Evolutionary conservation across 2,329 filamentous ascomycete genomes (phyloP), one percentile per base, ranked within the genome.

Genomic region (Tolypocladium ophioglossoides): DNA sequence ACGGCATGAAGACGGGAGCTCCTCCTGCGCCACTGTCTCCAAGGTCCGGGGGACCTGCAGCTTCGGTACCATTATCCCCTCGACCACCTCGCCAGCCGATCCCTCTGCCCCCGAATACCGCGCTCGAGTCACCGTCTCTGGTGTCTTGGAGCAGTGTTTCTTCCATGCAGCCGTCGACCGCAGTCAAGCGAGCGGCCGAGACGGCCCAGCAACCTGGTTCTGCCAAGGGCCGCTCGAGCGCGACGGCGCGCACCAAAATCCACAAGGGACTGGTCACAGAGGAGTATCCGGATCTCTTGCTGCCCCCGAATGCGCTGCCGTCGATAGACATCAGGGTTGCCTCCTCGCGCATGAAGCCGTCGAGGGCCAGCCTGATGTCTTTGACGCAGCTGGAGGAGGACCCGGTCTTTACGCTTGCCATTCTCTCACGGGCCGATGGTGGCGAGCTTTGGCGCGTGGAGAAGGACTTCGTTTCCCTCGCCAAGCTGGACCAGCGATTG

Each of bases 291-390:
- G 87, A 89, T 58, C 78, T 97, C 9, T 73, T 97, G 24, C 76
- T 99, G 2, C 85, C 91, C 11, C 92, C 94, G 0, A 95, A 95
- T 66, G 91, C 91, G 7, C 76, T 99, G 9, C 87, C 89, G 4
- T 89, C 89, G 1, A 86, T 99, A 54, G 82, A 87, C 58, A 84
- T 96, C 50, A 89, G 82, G 66, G 92, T 96, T 4, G 89, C 91
- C 4, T 97, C 94, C 5, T 97, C 94, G 24, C 85, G 94, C n/a
- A 84, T 99, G 76, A 91, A 89, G 65, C 94, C 92, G 16, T 96
- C 92, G 0, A 79, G 92, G 58, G 84, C 90, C 39, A 96, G 91
- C 66, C 81, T 94, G 61, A 75, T 96, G 63, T 88, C 85, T 2
- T 75, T 91, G 12, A 92, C 84, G 51, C 85, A 89, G 57, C 76